Conservation (phyloP, 2,329 filamentous ascomycete genomes). For the Boeremia exigua region DNA sequence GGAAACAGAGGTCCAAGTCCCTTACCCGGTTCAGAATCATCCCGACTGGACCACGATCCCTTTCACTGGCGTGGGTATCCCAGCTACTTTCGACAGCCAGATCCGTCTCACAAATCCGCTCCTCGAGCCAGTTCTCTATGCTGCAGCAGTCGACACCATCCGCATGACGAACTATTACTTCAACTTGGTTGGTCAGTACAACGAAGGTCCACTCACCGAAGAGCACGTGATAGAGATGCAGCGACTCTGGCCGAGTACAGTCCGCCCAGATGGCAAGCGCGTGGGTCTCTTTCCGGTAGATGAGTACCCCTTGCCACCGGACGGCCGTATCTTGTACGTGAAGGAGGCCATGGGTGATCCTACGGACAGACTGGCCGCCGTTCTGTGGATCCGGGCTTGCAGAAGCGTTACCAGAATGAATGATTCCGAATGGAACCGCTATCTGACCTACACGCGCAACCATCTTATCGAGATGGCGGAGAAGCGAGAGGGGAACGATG, state of each 20-base stretch:
- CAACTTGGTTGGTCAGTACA: not conserved
- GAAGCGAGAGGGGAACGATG: not conserved
- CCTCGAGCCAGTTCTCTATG: not conserved
- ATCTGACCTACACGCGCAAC: not conserved
- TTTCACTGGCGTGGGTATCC: not conserved
- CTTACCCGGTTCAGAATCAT: not conserved
- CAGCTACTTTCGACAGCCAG: not conserved
- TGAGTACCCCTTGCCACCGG: not conserved
- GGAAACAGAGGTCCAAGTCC: not conserved
- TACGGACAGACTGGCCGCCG: not conserved
- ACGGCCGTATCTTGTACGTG: constrained; percentile 2
- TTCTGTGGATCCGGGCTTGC: not conserved
- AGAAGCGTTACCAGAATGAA: not conserved
- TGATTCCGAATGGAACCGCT: not conserved
- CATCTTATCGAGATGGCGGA: not conserved
- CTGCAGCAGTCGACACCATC: not conserved
- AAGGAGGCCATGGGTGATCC: not conserved
- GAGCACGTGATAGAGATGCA: not conserved
- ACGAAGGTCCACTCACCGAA: not conserved
- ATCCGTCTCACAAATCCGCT: not conserved
- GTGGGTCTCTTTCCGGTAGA: not conserved
- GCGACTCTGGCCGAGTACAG: not conserved
- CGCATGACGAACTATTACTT: not conserved
- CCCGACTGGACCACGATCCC: not conserved
- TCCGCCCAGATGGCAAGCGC: not conserved